phyloP scores from a whole-genome alignment of 2,329 filamentous ascomycete species.

The Ophiostoma ips region DNA sequence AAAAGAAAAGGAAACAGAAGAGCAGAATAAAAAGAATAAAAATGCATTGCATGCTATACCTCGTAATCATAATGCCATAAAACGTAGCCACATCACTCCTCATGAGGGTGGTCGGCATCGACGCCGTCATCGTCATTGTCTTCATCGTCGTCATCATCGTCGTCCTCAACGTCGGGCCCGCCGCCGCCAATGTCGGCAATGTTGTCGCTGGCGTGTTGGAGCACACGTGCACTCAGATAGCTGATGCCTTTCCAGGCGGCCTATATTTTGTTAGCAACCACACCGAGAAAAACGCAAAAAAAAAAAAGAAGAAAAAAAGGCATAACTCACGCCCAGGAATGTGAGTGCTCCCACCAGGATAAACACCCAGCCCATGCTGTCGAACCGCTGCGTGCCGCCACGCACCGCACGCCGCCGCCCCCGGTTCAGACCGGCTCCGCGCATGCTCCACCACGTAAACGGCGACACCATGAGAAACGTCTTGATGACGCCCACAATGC shows the following conservation, averaged over 20 bases:
- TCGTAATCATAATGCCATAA: neutral
- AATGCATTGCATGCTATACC: neutral
- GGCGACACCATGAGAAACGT: slow-evolving; percentile 60
- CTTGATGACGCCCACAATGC: slow-evolving; percentile 74
- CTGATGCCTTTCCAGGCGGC: slow-evolving; percentile 72
- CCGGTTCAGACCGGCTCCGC: slow-evolving; percentile 42
- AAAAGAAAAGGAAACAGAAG: neutral
- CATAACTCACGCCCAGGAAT: slow-evolving; percentile 62
- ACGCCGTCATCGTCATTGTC: slow-evolving; percentile 40
- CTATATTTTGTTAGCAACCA: slow-evolving; percentile 25
- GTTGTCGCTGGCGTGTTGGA: slow-evolving; percentile 63
- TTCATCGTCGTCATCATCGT: slow-evolving; percentile 54
- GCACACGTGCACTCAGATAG: slow-evolving; percentile 54
- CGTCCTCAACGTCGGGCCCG: slow-evolving; percentile 41
- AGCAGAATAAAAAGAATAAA: too few relatives aligned
- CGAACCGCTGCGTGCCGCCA: slow-evolving; percentile 51
- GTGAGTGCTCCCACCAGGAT: slow-evolving; percentile 68
- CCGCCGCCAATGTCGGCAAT: slow-evolving; percentile 69
- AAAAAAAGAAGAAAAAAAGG: too few relatives aligned
- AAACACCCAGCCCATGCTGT: slow-evolving; percentile 66
- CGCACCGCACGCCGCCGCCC: slow-evolving; percentile 38
- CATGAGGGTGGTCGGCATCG: slow-evolving; percentile 49
- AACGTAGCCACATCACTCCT: neutral
- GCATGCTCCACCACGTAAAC: slow-evolving; percentile 64
- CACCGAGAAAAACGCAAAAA: neutral